Base-by-base conservation (phyloP, 371 early-diverging fungal species). In the Capniomyces stellatus region DNA sequence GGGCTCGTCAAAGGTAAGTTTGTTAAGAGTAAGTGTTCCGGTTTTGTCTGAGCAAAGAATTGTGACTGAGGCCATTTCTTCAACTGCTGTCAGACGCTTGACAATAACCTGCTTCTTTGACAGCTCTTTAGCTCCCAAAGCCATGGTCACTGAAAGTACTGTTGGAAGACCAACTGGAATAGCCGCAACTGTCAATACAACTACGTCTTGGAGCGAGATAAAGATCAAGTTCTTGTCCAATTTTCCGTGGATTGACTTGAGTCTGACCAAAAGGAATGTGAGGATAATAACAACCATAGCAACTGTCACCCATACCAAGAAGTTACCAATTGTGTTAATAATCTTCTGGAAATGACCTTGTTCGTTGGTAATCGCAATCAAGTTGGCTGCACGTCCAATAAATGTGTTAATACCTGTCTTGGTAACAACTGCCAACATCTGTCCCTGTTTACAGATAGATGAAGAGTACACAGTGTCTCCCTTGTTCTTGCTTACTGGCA, bases 131-230 rank as follows among this genome's bases (percentile, higher is more conserved):
- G 95, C 89, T 58, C 93, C 94, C 42, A 92, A 81, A 10, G 94
- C 93, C 87, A 94, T 89, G 46, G 93, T 93, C 12, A 92, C 92
- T 1, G 92, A 89, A 75, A 95, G 77, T 56, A 93, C 92, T n/a
- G 96, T 89, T 12, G 91, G 93, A 23, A 93, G 75, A 61, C 93
- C 91, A 54, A 94, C 90, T 29, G 97, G 97, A 56, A 97, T 92
- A 52, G 96, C 96, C 50, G 95, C 93, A 43, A 95, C 83, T 10
- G 95, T 92, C 41, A 97, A 68, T 30, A 92, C 81, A 0, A 95
- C 80, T 57, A 89, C 87, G 44, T 86, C 72, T 49, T 82, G 70
- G 47, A 96, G 72, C 2, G 86, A 75, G 3, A 66, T 64, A 29
- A 85, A 58, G 19, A 73, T 79, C 49, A 78, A 66, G 13, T 69